Conservation (phyloP, 164 flowering plant species). For the Annona squamosa region DNA sequence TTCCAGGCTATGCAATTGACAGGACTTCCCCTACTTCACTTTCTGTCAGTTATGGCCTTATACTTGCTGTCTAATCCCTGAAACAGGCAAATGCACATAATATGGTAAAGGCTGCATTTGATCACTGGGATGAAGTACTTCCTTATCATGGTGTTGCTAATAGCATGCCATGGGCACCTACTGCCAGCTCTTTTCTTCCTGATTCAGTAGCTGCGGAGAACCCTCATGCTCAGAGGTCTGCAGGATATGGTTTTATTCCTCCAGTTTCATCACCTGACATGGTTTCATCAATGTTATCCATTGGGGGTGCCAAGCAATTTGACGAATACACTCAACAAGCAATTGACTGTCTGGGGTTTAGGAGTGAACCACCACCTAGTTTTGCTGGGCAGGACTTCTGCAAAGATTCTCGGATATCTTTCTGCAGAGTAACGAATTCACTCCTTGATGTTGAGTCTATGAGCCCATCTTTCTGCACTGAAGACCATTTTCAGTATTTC, state of each 20-base stretch:
- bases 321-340: slow-evolving; percentile 36
- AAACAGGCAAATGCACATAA: slow-evolving; percentile 47
- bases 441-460: slow-evolving; percentile 10
- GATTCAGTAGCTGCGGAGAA: slow-evolving; percentile 25
- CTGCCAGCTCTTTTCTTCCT: slow-evolving; percentile 22
- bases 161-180: slow-evolving; percentile 25
- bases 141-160: slow-evolving; percentile 32
- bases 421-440: background rate
- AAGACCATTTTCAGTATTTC: slow-evolving; percentile 37
- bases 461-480: slow-evolving; percentile 27
- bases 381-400: background rate
- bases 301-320: slow-evolving; percentile 31
- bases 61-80: slow-evolving; percentile 1
- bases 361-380: slow-evolving; percentile 7
- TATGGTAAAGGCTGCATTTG: slow-evolving; percentile 45
- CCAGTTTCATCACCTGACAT: slow-evolving; percentile 40
- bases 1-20: no score
- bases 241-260: slow-evolving; percentile 30
- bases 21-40: no score
- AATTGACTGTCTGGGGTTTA: slow-evolving; percentile 34
- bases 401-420: background rate
- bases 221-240: slow-evolving; percentile 25
- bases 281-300: slow-evolving; percentile 21
- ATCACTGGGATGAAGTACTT: slow-evolving; percentile 47
- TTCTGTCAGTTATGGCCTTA: background rate